Base-by-base conservation (phyloP, 345 rosid species). In the Mercurialis annua region DNA sequence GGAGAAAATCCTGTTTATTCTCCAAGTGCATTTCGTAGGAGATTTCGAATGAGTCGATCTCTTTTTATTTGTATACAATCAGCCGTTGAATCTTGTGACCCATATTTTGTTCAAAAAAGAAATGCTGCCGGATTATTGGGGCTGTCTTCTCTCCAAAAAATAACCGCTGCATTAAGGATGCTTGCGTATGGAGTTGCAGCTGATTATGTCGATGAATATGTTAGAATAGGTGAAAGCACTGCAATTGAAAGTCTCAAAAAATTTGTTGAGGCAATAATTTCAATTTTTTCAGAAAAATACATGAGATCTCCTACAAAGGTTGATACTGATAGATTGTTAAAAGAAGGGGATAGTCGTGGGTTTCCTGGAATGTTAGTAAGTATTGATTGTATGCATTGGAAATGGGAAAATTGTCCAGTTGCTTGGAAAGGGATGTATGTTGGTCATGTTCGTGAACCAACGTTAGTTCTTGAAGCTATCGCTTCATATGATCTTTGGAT, bases 391-490 rank as follows among this genome's bases (percentile, higher is more conserved):
- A 43, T 43, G 48, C 48, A 43, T 6, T 43, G 48, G 31, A 24
- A 53, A 26, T 53, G 58, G 6, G 26, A 10, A 5, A 53, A 27
- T 53, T 53, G 16, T 23, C 58, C 31, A 10, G 23, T 26, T 53
- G 58, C 58, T 53, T 53, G 31, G 58, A 53, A 53, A 53, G 31
- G 30, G 58, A 53, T 53, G 58, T 53, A 53, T 53, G 58, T 53
- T 53, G 58, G 31, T 15, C 58, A 53, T 23, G 31, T 53, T 53
- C 58, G 17, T 53, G 58, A 53, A 26, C 31, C 33, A 21, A 23
- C 31, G 2, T 23, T 53, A 53, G 26, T 23, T 23, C 30, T 53
- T 17, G 58, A 53, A 53, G 58, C 58, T 17, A 23, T 53, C 23
- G 33, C 58, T 53, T 53, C 58, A 23, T 2, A 53, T 26, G 33